phyloP scores from a whole-genome alignment of 2,329 filamentous ascomycete genomes.

The Akanthomyces uredinophilus region DNA sequence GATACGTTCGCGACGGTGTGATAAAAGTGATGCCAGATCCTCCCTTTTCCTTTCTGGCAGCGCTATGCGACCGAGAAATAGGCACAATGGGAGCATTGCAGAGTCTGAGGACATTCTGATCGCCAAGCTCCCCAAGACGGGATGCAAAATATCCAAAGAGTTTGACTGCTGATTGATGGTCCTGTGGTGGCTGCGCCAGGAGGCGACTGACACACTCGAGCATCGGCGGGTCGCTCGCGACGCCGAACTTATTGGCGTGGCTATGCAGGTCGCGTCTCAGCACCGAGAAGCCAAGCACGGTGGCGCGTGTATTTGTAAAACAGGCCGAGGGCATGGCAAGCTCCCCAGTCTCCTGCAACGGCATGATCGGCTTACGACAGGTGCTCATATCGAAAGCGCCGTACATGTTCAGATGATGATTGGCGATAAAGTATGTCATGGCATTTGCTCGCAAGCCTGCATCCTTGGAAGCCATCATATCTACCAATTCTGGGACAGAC shows the following conservation, averaged over 20 bases:
- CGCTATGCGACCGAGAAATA: slow-evolving; percentile 36
- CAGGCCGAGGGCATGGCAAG: slow-evolving; percentile 71
- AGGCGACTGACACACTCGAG: slow-evolving; percentile 69
- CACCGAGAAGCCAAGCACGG: slow-evolving; percentile 75
- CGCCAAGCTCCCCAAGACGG: slow-evolving; percentile 67
- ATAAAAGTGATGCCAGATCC: slow-evolving; percentile 35
- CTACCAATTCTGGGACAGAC: slow-evolving; percentile 66
- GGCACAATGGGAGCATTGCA: slow-evolving; percentile 68
- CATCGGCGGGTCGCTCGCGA: slow-evolving; percentile 76
- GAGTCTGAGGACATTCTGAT: slow-evolving; percentile 54
- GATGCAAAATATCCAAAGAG: slow-evolving; percentile 81
- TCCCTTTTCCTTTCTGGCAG: slow-evolving; percentile 36
- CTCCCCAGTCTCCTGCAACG: slow-evolving; percentile 62
- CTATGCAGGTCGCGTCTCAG: slow-evolving; percentile 69
- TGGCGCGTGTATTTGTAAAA: slow-evolving; percentile 73
- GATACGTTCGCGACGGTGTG: slow-evolving; percentile 69
- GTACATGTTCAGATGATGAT: slow-evolving; percentile 76
- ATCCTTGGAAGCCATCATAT: slow-evolving; percentile 66
- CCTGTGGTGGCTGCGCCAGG: slow-evolving; percentile 65
- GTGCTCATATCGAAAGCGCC: slow-evolving; percentile 53
- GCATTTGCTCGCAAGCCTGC: slow-evolving; percentile 58
- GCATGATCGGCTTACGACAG: slow-evolving; percentile 59
- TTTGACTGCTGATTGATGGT: slow-evolving; percentile 58
- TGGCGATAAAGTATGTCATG: slow-evolving; percentile 76
- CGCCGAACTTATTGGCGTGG: slow-evolving; percentile 81